phyloP scores from a whole-genome alignment of 352 stramenopile species.

The Plasmopara muralis region DNA sequence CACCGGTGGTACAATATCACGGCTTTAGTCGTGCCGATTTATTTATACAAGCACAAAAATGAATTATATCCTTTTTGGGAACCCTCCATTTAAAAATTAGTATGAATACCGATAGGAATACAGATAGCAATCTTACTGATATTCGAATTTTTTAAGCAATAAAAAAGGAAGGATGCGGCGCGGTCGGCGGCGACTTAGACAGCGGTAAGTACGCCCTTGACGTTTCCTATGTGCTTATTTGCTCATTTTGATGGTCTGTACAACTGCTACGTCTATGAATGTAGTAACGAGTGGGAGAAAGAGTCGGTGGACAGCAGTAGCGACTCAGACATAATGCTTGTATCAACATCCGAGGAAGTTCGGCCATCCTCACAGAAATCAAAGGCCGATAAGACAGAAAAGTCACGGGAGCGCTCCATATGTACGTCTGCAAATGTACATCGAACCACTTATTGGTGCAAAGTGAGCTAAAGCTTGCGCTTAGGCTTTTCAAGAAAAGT shows the following conservation, averaged over 20 bases:
- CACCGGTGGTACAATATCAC: too few relatives aligned
- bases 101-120: too few relatives aligned
- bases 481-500: conserved; percentile 19
- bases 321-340: conserved; percentile 21
- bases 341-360: not conserved
- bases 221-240: not conserved
- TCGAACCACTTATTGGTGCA: conserved; percentile 16
- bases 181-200: conserved; percentile 18
- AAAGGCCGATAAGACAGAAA: not conserved
- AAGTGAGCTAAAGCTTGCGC: conserved; percentile 37
- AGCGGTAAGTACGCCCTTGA: conserved; percentile 15
- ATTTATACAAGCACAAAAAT: too few relatives aligned
- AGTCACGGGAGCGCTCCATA: conserved; percentile 30
- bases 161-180: conserved; percentile 7
- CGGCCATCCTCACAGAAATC: conserved; percentile 1
- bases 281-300: not conserved
- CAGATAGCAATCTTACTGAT: too few relatives aligned
- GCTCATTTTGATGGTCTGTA: not conserved
- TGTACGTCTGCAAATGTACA: conserved; percentile 49
- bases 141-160: too few relatives aligned
- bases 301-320: conserved; percentile 26
- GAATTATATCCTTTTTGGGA: too few relatives aligned
- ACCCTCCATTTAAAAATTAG: too few relatives aligned
- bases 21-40: too few relatives aligned
- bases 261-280: conserved; percentile 3